These are phyloP conservation scores for Gyrodon lividus DNA, from an alignment of 768 basidiomycete genomes.

Conservation along the genomic window DNA sequence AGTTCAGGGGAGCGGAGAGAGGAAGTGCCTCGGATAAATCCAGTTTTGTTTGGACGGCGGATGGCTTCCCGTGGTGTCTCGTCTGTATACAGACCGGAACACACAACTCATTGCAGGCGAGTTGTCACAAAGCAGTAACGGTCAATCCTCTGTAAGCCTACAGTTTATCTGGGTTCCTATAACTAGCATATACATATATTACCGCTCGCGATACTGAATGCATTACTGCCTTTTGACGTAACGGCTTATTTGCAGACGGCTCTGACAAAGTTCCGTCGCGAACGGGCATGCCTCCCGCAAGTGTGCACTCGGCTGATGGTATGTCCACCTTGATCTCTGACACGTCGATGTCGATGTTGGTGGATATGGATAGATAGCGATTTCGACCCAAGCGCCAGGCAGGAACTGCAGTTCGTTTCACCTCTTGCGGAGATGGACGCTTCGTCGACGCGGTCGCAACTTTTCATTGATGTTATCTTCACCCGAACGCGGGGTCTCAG, in stretches of 20 bases:
- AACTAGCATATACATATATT: no score
- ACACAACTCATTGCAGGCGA: constrained; percentile 3
- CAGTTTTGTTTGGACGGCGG: not conserved
- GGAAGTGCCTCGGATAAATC: not conserved
- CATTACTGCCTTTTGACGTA: no score
- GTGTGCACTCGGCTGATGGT: constrained; percentile 6
- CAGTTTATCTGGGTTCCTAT: no score
- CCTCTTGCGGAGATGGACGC: constrained; percentile 6
- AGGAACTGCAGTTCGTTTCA: constrained; percentile 16
- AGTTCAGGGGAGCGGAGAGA: not conserved
- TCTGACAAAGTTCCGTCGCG: constrained; percentile 9
- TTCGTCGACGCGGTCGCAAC: not conserved
- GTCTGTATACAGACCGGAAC: not conserved
- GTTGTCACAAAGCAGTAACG: constrained; percentile 10
- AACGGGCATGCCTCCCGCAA: constrained; percentile 6
- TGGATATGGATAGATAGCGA: not conserved
- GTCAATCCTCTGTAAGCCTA: no score
- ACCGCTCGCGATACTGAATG: no score
- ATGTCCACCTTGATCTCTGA: constrained; percentile 6
- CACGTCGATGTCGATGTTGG: not conserved
- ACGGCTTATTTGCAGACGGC: constrained; percentile 18
- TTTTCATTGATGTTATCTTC: constrained; percentile 9
- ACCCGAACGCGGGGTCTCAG: no score
- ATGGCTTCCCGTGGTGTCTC: constrained; percentile 1
- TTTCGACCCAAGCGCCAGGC: constrained; percentile 15